These are phyloP conservation scores for Bryum argenteum DNA, from an alignment of 225 moss, liverwort and hornwort genomes.

Conservation along the genomic window DNA sequence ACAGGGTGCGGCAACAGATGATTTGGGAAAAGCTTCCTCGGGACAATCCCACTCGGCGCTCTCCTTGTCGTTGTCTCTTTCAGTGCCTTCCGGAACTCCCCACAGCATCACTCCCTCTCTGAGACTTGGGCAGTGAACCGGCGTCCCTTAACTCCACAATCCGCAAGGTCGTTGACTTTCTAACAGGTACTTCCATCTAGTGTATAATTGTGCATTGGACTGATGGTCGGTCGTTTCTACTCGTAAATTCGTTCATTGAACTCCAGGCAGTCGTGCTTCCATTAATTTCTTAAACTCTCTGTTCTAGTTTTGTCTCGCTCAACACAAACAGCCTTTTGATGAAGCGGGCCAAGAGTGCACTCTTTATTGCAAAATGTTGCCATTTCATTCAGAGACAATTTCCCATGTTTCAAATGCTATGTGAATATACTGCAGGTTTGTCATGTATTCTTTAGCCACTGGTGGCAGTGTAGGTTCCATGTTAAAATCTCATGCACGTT, in stretches of 20 bases:
- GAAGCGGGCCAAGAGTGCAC: background rate
- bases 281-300: background rate
- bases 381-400: background rate
- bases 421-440: too few relatives aligned
- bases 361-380: background rate
- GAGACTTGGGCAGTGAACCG: constrained; percentile 8
- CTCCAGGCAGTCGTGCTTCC: background rate
- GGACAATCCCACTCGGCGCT: constrained; percentile 31
- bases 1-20: background rate
- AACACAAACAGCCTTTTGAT: background rate
- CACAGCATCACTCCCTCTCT: constrained; percentile 19
- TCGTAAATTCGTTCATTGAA: background rate
- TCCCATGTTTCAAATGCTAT: background rate
- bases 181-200: constrained; percentile 6
- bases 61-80: constrained; percentile 51
- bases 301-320: background rate
- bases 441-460: too few relatives aligned
- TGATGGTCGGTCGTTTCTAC: constrained; percentile 2
- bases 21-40: constrained; percentile 27
- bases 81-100: constrained; percentile 22
- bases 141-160: background rate
- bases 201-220: constrained; percentile 8
- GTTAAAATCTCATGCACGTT: background rate
- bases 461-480: background rate
- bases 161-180: background rate